Evolutionary conservation across 345 rosid genomes (phyloP).

Genomic region (Clarkia xantiana): DNA sequence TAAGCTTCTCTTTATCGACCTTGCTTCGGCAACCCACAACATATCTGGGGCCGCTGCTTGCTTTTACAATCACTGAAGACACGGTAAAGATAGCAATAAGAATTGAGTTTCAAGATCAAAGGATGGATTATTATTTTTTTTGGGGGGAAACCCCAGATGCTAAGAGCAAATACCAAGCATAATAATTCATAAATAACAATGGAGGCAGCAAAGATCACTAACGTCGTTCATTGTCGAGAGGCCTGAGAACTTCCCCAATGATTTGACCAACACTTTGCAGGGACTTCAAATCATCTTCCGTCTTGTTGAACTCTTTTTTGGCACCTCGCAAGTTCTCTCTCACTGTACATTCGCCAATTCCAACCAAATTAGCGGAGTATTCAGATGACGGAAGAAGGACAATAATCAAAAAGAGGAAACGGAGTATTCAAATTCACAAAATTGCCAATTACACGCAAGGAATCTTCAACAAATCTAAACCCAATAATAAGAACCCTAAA

Average conservation of each 20-base stretch:
- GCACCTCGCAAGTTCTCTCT: constrained; percentile 66
- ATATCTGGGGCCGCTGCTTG: constrained; percentile 90
- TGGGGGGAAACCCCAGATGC: not conserved
- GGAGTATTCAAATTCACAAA: not conserved
- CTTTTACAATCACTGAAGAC: constrained; percentile 76
- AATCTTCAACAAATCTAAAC: not conserved
- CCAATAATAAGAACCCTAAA: not conserved
- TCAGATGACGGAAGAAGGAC: not conserved
- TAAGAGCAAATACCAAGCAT: not conserved
- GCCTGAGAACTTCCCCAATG: constrained; percentile 94
- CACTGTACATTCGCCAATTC: constrained; percentile 28
- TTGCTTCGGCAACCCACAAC: constrained; percentile 98
- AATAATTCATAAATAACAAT: not conserved
- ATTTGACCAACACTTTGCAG: constrained; percentile 99
- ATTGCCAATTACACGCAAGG: not conserved
- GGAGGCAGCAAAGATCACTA: constrained; percentile 9
- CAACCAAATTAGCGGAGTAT: constrained; percentile 1
- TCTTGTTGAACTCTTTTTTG: constrained; percentile 92
- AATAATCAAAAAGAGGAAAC: not conserved
- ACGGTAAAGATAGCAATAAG: not conserved
- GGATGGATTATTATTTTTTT: not conserved
- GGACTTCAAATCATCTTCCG: constrained; percentile 95
- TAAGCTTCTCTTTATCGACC: constrained; percentile 80
- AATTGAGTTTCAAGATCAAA: no score
- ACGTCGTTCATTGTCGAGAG: constrained; percentile 91